phyloP scores from a whole-genome alignment of 1,139 yeast genomes.

The Lodderomyces jiufengensis region DNA sequence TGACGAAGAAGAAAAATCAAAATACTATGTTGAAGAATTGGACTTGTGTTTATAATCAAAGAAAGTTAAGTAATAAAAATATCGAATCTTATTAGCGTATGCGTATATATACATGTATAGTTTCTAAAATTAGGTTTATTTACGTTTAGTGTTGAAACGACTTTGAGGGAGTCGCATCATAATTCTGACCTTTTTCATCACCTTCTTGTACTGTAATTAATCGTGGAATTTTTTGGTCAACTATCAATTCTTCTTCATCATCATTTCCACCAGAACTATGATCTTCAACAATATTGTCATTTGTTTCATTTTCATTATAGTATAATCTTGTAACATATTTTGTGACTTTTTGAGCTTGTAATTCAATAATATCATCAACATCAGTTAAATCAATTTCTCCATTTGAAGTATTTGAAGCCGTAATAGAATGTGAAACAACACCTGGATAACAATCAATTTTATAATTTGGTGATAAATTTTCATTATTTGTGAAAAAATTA shows the following conservation, averaged over 20 bases:
- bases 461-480: slow-evolving; percentile 7
- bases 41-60: slow-evolving; percentile 27
- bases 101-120: not conserved
- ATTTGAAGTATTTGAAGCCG: slow-evolving; percentile 12
- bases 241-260: slow-evolving; percentile 8
- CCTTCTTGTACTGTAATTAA: not conserved
- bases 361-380: slow-evolving; percentile 43
- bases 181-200: slow-evolving; percentile 1
- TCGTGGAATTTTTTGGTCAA: too few relatives aligned
- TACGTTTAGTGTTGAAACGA: too few relatives aligned
- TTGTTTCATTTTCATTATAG: slow-evolving; percentile 27
- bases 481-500: slow-evolving; percentile 12
- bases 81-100: too few relatives aligned
- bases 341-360: slow-evolving; percentile 51
- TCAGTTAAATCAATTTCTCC: slow-evolving; percentile 22
- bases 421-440: slow-evolving; percentile 24
- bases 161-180: too few relatives aligned
- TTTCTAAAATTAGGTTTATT: not conserved
- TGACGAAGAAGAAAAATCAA: slow-evolving; percentile 13
- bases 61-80: too few relatives aligned
- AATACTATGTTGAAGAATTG: slow-evolving; percentile 29
- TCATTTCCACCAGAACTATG: slow-evolving; percentile 11
- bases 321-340: slow-evolving; percentile 40
- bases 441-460: slow-evolving; percentile 45
- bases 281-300: slow-evolving; percentile 7